Percentiles rank a stretch among this genome's conserved stretches.
These are phyloP conservation scores for Claviceps sp. DNA, from an alignment of 2,329 filamentous ascomycete genomes.

Conservation along the genomic window DNA sequence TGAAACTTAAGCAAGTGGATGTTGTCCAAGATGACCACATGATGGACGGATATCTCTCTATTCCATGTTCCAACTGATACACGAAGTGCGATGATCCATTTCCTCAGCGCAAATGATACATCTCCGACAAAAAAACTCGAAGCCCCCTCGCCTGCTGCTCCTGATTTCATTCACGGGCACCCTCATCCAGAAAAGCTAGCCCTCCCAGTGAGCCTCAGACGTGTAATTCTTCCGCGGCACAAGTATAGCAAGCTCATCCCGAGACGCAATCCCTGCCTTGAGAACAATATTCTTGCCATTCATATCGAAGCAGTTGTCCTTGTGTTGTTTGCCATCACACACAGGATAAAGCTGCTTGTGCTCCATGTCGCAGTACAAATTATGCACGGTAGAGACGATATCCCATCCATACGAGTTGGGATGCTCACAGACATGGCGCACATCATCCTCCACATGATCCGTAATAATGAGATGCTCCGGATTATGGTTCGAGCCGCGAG, in stretches of 20 bases:
- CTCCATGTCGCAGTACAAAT: constrained; percentile 20
- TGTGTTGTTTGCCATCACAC: constrained; percentile 9
- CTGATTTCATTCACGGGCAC: background rate
- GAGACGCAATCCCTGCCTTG: background rate
- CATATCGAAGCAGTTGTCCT: constrained; percentile 10
- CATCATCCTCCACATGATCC: constrained; percentile 12
- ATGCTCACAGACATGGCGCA: constrained; percentile 17
- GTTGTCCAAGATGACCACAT: too few relatives aligned
- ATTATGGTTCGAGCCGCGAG: background rate
- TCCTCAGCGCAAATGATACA: too few relatives aligned
- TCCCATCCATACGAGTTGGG: constrained; percentile 17
- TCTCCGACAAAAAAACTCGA: too few relatives aligned
- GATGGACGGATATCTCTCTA: too few relatives aligned
- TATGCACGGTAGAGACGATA: constrained; percentile 17
- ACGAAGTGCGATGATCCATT: too few relatives aligned
- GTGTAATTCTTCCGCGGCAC: background rate
- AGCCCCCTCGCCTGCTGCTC: too few relatives aligned
- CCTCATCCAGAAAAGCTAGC: background rate
- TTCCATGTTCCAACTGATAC: too few relatives aligned
- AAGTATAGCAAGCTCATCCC: background rate
- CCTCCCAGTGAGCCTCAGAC: background rate
- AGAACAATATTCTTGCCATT: background rate
- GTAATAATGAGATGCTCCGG: constrained; percentile 12
- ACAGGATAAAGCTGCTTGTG: constrained; percentile 14
- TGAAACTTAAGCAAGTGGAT: too few relatives aligned